Percentiles rank a stretch among this genome's conserved stretches.
phyloP scores from a whole-genome alignment of 495 filamentous ascomycete species.

The Staphylotrichum longicolle region DNA sequence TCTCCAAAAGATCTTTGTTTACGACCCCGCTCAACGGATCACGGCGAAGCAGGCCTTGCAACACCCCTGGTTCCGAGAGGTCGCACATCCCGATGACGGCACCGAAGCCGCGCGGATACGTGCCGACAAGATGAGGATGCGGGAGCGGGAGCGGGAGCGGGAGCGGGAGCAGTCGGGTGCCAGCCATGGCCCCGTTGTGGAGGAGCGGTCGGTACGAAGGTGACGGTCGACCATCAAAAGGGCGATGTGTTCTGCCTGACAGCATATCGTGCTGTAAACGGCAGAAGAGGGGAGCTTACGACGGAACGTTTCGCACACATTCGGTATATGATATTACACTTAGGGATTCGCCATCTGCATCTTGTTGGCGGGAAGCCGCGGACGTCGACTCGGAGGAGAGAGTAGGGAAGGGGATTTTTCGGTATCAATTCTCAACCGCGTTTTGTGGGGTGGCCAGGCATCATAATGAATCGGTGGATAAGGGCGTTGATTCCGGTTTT shows the following conservation, averaged over 20 bases:
- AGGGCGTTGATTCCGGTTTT: conserved; percentile 9
- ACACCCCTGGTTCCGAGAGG: conserved; percentile 93
- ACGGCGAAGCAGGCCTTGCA: conserved; percentile 88
- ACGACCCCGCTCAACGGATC: conserved; percentile 86
- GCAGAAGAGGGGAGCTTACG: conserved; percentile 14
- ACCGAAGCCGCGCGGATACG: conserved; percentile 84
- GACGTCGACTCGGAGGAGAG: not conserved
- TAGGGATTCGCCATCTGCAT: conserved; percentile 15
- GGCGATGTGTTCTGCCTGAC: conserved; percentile 18
- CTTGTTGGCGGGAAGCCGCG: conserved; percentile 1
- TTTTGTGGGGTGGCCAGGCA: conserved; percentile 5
- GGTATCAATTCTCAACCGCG: conserved; percentile 7
- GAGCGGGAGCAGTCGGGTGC: conserved; percentile 12
- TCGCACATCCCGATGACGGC: conserved; percentile 76
- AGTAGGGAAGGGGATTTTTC: not conserved
- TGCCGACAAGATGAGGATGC: conserved; percentile 47
- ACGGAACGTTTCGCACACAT: conserved; percentile 22
- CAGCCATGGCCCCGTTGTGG: conserved; percentile 15
- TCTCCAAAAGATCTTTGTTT: conserved; percentile 86
- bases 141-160: conserved; percentile 5
- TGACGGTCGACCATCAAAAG: not conserved
- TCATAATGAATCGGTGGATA: conserved; percentile 14
- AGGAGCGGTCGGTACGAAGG: conserved; percentile 8
- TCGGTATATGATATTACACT: conserved; percentile 24
- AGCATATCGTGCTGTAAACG: conserved; percentile 14